A percentile compares a stretch with the other conserved stretches of the same genome.
Conservation (phyloP, 257 asterid species). For the Scutellaria minor region DNA sequence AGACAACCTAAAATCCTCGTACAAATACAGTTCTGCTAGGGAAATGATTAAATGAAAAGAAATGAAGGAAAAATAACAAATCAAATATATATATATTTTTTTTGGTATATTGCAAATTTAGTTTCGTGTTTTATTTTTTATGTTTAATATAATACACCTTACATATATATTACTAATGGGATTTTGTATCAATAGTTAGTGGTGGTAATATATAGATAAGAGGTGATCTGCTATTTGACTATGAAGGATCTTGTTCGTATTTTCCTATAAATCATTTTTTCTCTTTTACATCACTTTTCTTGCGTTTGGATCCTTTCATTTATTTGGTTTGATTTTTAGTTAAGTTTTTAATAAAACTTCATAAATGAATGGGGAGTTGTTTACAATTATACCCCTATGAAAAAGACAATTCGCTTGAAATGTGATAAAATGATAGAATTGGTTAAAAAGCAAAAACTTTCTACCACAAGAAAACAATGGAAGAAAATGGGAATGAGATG, state of each 20-base stretch:
- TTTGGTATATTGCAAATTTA: too few relatives aligned
- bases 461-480: conserved; percentile 33
- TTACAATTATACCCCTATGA: conserved; percentile 16
- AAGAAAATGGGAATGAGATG: conserved; percentile 26
- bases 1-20: conserved; percentile 44
- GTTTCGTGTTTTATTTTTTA: too few relatives aligned
- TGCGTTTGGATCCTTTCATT: conserved; percentile 26
- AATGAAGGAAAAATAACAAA: not conserved
- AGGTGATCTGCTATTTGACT: not conserved
- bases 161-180: not conserved
- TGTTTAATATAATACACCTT: too few relatives aligned
- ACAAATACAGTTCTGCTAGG: conserved; percentile 22
- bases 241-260: too few relatives aligned
- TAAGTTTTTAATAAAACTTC: conserved; percentile 5
- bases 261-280: conserved; percentile 7
- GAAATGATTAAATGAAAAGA: not conserved
- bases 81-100: too few relatives aligned
- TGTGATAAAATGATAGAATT: conserved; percentile 25
- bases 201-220: not conserved
- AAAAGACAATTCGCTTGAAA: conserved; percentile 20
- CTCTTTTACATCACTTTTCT: conserved; percentile 19
- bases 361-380: not conserved
- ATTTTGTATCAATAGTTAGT: too few relatives aligned
- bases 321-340: conserved; percentile 17
- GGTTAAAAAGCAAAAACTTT: conserved; percentile 39